Base-by-base conservation (phyloP, 2,329 filamentous ascomycete species). In the Neopestalotiopsis sp. region DNA sequence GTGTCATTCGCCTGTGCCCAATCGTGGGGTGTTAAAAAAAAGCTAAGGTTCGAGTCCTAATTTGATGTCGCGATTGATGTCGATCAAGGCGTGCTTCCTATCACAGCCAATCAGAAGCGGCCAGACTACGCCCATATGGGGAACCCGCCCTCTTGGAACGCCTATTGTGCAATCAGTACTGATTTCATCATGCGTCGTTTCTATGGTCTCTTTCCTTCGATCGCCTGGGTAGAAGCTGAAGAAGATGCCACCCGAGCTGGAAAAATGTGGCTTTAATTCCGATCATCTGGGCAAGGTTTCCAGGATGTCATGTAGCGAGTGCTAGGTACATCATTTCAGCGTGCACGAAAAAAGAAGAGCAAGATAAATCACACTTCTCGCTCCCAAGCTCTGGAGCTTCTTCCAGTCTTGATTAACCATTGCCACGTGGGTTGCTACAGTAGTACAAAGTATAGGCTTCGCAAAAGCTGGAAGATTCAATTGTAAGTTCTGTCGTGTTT, bases 1-100 rank as follows among this genome's bases (percentile, higher is more conserved):
- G 24, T 52, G 45, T 52, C 13, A 59, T 56, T 38, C 24, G 24
- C 24, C 13, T 59, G 13, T 17, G 13, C 30, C 57, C 30, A 28
- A 28, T 20, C 17, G 38, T 17, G 28, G 38, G 32, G 14, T 40
- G 10, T 62, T 20, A n/a, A 42, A 34, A 42, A 14, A 32, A 20
- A 17, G 28, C 30, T 28, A 17, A 32, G 20, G n/a, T 34, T 62
- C 40, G 61, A n/a, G 61, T 59, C 63, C 6, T 38, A 28, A 28
- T 28, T 28, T 28, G 14, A 66, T 66, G 63, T 66, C 63, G 63
- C 63, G 49, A 66, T 66, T 66, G 20, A 66, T 66, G 63, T 56
- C 28, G 63, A 66, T 56, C 63, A 66, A 66, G 63, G 63, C 63
- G 63, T 66, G 63, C 42, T 66, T 13, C 24, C 42, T 9, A 5